Percentiles rank a stretch among this genome's conserved stretches.
phyloP scores from a whole-genome alignment of 495 filamentous ascomycete species.

The Clavariopsis aquatica region DNA sequence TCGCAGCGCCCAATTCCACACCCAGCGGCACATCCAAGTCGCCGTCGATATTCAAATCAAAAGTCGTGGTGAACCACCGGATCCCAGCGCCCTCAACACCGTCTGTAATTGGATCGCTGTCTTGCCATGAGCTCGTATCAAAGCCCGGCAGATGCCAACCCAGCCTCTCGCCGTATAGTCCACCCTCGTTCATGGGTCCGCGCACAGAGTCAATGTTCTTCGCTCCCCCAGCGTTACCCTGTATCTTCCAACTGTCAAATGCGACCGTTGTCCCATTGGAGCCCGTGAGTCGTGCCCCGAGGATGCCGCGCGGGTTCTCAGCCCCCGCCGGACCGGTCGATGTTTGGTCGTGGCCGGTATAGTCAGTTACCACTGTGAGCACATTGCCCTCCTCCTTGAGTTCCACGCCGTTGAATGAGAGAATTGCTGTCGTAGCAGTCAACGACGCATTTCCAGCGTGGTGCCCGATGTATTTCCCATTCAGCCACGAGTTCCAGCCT shows the following conservation, averaged over 20 bases:
- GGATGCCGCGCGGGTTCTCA: constrained; percentile 34
- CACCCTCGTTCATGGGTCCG: constrained; percentile 48
- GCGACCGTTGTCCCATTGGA: background rate
- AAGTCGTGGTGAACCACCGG: constrained; percentile 40
- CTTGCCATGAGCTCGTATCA: constrained; percentile 31
- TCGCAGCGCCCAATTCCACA: constrained; percentile 41
- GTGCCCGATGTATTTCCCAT: constrained; percentile 24
- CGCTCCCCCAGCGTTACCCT: constrained; percentile 33
- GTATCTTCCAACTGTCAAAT: constrained; percentile 33
- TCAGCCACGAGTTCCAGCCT: constrained; percentile 35
- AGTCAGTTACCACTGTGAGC: constrained; percentile 24
- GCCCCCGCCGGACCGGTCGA: constrained; percentile 12
- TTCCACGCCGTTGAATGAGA: constrained; percentile 7
- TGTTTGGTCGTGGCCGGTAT: constrained; percentile 34
- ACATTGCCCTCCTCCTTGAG: constrained; percentile 22
- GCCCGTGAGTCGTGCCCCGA: constrained; percentile 16
- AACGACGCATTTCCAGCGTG: constrained; percentile 28
- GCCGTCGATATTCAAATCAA: constrained; percentile 39
- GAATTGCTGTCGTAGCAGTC: constrained; percentile 5
- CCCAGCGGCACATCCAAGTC: constrained; percentile 50
- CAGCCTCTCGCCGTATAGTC: constrained; percentile 42
- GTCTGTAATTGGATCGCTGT: constrained; percentile 25
- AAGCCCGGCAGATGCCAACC: constrained; percentile 44
- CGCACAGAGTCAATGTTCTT: constrained; percentile 40
- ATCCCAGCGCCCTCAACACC: constrained; percentile 21